These are phyloP conservation scores for Suhomyces xylopsoci DNA, from an alignment of 805 yeast genomes.

Conservation along the genomic window DNA sequence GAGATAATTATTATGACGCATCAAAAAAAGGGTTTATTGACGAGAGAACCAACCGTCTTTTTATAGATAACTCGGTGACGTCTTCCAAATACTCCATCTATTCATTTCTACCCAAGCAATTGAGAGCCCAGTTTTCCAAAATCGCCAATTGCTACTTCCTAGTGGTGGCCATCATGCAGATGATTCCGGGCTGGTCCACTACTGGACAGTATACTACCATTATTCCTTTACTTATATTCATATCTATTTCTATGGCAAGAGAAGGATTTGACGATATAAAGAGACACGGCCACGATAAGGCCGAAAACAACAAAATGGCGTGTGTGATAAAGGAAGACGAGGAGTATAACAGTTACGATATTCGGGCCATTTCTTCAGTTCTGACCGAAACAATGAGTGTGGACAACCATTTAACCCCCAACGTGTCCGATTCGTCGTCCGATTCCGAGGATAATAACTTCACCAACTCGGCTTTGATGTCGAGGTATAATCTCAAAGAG, in stretches of 20 bases:
- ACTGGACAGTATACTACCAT: conserved; percentile 95
- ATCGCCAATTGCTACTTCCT: conserved; percentile 89
- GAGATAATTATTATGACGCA: conserved; percentile 25
- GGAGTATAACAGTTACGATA: conserved; percentile 27
- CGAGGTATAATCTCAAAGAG: conserved; percentile 32
- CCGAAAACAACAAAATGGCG: conserved; percentile 61
- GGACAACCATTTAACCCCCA: too few relatives aligned
- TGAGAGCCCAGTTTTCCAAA: conserved; percentile 88
- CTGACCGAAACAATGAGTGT: conserved; percentile 32
- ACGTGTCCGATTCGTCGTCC: background rate
- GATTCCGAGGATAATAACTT: conserved; percentile 5
- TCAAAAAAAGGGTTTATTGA: conserved; percentile 48
- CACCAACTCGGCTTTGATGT: conserved; percentile 18
- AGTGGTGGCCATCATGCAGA: conserved; percentile 85
- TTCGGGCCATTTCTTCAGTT: conserved; percentile 37
- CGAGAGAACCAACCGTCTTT: conserved; percentile 64
- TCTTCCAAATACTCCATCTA: conserved; percentile 82
- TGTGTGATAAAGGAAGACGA: conserved; percentile 31
- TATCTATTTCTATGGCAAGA: conserved; percentile 82
- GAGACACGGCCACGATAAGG: conserved; percentile 79
- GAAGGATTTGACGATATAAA: conserved; percentile 94
- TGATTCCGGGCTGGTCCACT: conserved; percentile 97
- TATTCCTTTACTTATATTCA: conserved; percentile 80
- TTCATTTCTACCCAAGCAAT: conserved; percentile 83
- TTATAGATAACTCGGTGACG: conserved; percentile 65